A percentile compares a stretch with the other conserved stretches of the same genome.
Evolutionary conservation across 2,329 filamentous ascomycete genomes (phyloP).

Genomic region (Metarhizium guizhouense): DNA sequence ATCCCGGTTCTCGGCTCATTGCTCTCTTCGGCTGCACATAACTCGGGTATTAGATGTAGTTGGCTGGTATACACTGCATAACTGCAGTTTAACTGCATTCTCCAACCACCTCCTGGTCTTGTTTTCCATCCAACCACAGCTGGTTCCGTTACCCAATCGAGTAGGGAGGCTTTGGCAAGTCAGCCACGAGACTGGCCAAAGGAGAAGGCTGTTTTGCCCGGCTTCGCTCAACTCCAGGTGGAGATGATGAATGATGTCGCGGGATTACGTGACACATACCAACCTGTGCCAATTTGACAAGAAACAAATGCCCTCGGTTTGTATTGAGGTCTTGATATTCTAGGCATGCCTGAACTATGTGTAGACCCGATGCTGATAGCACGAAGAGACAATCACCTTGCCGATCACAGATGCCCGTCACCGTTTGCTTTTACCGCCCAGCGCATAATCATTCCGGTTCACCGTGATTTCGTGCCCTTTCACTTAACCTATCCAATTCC

Average conservation of each 20-base stretch:
- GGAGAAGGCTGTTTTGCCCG: background rate
- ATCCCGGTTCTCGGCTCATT: slow-evolving; percentile 2
- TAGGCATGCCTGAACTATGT: background rate
- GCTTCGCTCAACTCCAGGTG: background rate
- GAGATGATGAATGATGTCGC: background rate
- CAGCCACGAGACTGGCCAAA: background rate
- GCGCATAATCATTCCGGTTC: background rate
- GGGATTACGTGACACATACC: background rate
- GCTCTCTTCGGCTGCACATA: background rate
- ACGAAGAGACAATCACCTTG: background rate
- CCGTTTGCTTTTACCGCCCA: too few species aligned
- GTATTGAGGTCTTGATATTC: background rate
- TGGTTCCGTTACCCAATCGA: background rate
- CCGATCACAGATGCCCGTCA: too few species aligned
- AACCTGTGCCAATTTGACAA: background rate
- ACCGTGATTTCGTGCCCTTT: slow-evolving; percentile 13
- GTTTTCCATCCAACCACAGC: slow-evolving; percentile 2
- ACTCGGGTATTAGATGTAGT: background rate
- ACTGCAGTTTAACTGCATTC: slow-evolving; percentile 1
- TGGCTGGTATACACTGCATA: background rate
- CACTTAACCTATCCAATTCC: slow-evolving; percentile 24
- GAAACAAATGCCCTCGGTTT: background rate
- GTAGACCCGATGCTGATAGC: background rate
- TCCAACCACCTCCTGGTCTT: background rate
- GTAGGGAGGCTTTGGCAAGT: slow-evolving; percentile 1